Evolutionary conservation across 768 basidiomycete species (phyloP), one percentile per base, ranked within the genome.

Genomic region (Calocybe indica): DNA sequence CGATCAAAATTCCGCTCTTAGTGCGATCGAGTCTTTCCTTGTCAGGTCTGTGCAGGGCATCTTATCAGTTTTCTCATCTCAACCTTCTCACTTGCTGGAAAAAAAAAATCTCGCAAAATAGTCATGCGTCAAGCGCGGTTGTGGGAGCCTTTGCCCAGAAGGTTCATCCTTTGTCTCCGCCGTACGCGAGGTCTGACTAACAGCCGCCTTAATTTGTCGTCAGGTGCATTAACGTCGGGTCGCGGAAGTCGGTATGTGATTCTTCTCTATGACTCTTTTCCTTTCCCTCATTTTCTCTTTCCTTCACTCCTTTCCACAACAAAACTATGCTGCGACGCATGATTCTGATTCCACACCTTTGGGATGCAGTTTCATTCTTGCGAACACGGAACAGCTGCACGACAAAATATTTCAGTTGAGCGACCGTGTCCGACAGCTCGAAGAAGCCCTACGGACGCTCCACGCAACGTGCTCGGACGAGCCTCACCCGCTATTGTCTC

Each of bases 1-100:
- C 34, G 37, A 30, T 14, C 45, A 35, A 48, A 46, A 29, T 39
- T 48, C 38, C 50, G 28, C 15, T 45, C 31, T 36, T 51, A 80
- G 80, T 83, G 81, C 57, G 81, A 83, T 65, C 79, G 81, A 46
- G 69, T 78, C 5, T 82, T 82, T 55, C 81, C 81, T 22, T 83
- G 81, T 56, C 77, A 81, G 68, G 76, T 74, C 43, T 36, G 61
- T 47, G 11, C 8, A 36, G 32, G 39, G 15, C 13, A 39, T 37
- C 35, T 45, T 29, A 12, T 50, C 34, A 40, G 28, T 32, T 45
- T 47, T 30, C 40, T 47, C 57, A 39, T 45, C 45, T 44, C 52
- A 52, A 49, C 57, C 50, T 54, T 37, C 44, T 54, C 30, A 43
- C 39, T 44, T 10, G 40, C 47, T 38, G 47, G 47, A 22, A 22